Base-by-base conservation (phyloP, 768 basidiomycete species). In the Calocybe indica region DNA sequence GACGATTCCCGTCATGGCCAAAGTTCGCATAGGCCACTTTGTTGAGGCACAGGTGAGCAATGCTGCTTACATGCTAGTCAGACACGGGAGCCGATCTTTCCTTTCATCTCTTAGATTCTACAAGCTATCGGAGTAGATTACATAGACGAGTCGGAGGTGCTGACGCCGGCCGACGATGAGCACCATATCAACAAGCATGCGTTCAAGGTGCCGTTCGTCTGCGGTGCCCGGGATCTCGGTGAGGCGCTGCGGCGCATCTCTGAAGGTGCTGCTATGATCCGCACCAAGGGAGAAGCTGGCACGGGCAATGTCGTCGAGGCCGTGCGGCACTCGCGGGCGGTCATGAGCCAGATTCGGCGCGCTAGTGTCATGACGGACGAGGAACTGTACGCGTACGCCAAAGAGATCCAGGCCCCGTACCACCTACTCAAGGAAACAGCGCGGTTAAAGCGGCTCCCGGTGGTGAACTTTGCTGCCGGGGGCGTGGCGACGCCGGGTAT, bases 261-360 rank as follows among this genome's bases (percentile, higher is more conserved):
- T 15, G 96, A 99, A 65, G 96, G 96, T 40, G 95, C 95, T 1
- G 92, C 96, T 0, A 93, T 98, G 78, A 93, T 99, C 69, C 92
- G 96, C 55, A 97, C 95, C 49, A 99, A 98, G 70, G 95, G 92
- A 46, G 87, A 90, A 65, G 86, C 85, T 12, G 90, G 90, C 13
- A 92, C 90, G 0, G 90, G 90, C 37, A 92, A 92, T 61, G 85
- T 92, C 41, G 87, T 92, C 48, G 90, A 92, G 66, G 96, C 96
- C 38, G 96, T 98, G 46, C 83, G 92, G 51, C 95, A 99, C 70
- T 80, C 85, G 52, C 85, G 96, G 35, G 71, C 86, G 12, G 82
- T 97, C 49, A 82, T 79, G 69, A 70, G 80, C 56, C 88, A 92
- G 60, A 95, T 98, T 66, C 79, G 89, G 58, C 80, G 78, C 58